phyloP scores from a whole-genome alignment of 192 early-diverging fungal species.

The Dimargaris verticillata region DNA sequence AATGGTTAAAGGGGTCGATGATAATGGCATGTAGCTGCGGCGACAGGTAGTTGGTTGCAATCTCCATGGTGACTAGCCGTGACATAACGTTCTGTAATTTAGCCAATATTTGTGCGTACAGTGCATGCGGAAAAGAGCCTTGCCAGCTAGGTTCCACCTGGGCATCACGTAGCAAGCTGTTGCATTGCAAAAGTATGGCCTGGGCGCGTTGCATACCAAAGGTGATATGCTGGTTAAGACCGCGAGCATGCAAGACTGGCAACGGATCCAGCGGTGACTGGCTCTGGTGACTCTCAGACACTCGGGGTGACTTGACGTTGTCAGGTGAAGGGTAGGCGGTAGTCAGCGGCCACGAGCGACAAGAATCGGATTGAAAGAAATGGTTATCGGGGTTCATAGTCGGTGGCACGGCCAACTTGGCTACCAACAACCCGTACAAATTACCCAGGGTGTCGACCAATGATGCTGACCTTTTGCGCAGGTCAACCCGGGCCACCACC shows the following conservation, averaged over 20 bases:
- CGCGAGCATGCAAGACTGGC: no score
- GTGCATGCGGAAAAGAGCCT: background rate
- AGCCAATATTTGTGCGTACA: background rate
- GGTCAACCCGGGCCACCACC: background rate
- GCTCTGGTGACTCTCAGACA: no score
- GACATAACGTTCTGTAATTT: background rate
- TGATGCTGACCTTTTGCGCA: background rate
- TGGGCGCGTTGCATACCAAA: no score
- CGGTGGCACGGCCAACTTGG: background rate
- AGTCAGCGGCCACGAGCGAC: no score
- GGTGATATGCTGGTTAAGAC: no score
- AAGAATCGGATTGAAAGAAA: background rate
- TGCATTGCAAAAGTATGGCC: background rate
- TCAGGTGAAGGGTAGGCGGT: no score
- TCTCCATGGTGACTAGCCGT: background rate
- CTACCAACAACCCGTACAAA: background rate
- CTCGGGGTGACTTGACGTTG: no score
- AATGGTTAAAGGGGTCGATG: background rate
- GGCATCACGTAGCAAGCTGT: background rate
- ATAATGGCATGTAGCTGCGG: background rate
- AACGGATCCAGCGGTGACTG: no score
- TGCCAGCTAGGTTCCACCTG: background rate
- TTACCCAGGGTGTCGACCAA: background rate
- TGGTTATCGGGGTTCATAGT: background rate
- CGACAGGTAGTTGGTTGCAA: background rate